Conservation (phyloP, 2,329 filamentous ascomycete genomes). For the Alternaria novae-zelandiae region DNA sequence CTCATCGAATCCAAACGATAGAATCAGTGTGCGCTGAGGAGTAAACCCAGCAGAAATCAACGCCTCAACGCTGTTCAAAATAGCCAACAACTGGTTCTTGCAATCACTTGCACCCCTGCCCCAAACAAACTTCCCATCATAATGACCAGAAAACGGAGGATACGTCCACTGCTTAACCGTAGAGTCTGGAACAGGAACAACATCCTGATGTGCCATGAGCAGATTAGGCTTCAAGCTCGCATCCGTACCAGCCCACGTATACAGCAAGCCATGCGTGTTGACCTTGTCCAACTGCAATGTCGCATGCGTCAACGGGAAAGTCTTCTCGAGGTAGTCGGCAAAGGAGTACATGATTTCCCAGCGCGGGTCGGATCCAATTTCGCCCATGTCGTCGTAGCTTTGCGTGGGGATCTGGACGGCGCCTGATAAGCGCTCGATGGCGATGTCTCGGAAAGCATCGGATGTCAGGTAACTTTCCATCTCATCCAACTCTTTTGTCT, state of each 20-base stretch:
- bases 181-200: slow-evolving; percentile 62
- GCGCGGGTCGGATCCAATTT: slow-evolving; percentile 61
- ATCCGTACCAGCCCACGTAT: slow-evolving; percentile 63
- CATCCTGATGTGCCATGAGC: slow-evolving; percentile 69
- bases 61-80: slow-evolving; percentile 61
- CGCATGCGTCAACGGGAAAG: slow-evolving; percentile 48
- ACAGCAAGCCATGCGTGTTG: slow-evolving; percentile 66
- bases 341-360: slow-evolving; percentile 67
- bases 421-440: slow-evolving; percentile 50
- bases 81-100: slow-evolving; percentile 66
- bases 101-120: slow-evolving; percentile 66
- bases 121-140: slow-evolving; percentile 65
- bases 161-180: slow-evolving; percentile 64
- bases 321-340: slow-evolving; percentile 46
- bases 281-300: slow-evolving; percentile 60
- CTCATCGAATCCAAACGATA: slow-evolving; percentile 70
- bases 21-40: slow-evolving; percentile 62
- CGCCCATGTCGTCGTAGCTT: slow-evolving; percentile 62
- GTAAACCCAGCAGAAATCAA: slow-evolving; percentile 60
- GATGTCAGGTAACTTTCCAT: slow-evolving; percentile 38
- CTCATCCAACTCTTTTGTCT: slow-evolving; percentile 35
- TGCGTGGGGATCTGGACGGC: slow-evolving; percentile 63
- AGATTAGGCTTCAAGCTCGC: slow-evolving; percentile 60
- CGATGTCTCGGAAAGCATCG: slow-evolving; percentile 36
- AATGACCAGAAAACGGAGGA: slow-evolving; percentile 65